These are phyloP conservation scores for Claviceps sp. DNA, from an alignment of 2,329 filamentous ascomycete species.

Conservation along the genomic window DNA sequence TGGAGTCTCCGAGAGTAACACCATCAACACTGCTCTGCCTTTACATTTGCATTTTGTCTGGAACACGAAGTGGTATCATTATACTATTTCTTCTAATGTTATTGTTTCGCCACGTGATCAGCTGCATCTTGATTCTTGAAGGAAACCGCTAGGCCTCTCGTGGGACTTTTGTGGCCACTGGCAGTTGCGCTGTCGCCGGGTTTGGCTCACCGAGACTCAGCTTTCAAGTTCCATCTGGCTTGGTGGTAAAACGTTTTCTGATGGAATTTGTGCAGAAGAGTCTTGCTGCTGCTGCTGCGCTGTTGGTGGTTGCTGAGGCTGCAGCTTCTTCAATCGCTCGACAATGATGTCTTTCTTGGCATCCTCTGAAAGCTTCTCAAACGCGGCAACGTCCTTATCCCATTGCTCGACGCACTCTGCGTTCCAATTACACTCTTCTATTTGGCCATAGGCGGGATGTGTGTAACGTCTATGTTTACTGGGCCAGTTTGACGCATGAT, in stretches of 20 bases:
- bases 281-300: neutral
- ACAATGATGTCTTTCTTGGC: constrained; percentile 41
- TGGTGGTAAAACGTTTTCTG: neutral
- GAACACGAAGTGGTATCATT: no score
- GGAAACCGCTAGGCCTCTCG: no score
- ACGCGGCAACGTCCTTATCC: constrained; percentile 51
- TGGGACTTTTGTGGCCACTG: no score
- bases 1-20: no score
- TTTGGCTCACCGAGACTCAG: no score
- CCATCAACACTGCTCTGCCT: no score
- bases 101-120: no score
- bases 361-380: constrained; percentile 42
- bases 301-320: neutral
- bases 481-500: constrained; percentile 62
- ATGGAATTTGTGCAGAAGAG: neutral
- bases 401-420: constrained; percentile 49
- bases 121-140: no score
- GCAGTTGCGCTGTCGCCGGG: no score
- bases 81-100: no score
- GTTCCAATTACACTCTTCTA: constrained; percentile 60
- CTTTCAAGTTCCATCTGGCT: no score
- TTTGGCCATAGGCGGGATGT: constrained; percentile 56
- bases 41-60: no score
- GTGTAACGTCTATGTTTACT: constrained; percentile 50
- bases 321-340: constrained; percentile 11